Base-by-base conservation (phyloP, 225 moss, liverwort and hornwort genomes). In the Sphagnum contortum region DNA sequence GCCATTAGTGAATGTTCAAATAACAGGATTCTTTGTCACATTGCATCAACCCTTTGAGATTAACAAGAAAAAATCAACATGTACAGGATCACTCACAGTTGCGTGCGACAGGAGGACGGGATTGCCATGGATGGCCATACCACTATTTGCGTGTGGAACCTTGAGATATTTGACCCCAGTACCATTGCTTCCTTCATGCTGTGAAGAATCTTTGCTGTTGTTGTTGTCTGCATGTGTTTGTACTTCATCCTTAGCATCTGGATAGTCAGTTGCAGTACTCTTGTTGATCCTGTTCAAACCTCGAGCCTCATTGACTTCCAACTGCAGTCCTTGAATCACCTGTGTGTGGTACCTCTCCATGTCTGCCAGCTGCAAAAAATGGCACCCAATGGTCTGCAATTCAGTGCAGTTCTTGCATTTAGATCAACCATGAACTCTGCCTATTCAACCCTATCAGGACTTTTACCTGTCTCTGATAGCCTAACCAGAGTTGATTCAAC, bases 401-500 rank as follows among this genome's bases (percentile, higher is more conserved):
- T 29, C 29, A 29, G 29, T 29, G 29, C 29, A 29, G 29, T 29
- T 29, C 29, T 29, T 29, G 29, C 29, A 29, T 29, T 29, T 29
- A 1, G 29, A 60, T 12, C 2, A 60, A 12, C 14, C 8, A 60
- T 1, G 59, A 6, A 6, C 7, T 29, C 29, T 29, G 29, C 29
- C 29, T 29, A 29, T 29, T 29, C 29, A 29, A 29, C 29, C 29
- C 29, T 29, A 29, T 1, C 29, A 29, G 29, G 29, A 29, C 29
- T 68, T 62, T 57, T 68, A 95, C 94, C 91, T 91, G 94, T 74
- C 94, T 86, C 81, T 95, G 89, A 64, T 80, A 89, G 68, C 89
- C 89, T 68, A 83, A 75, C 94, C 89, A 95, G 59, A 95, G 82
- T 67, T 95, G 87, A 80, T 95, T 91, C 73, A 95, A 73, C 57